Percentiles rank a stretch among this genome's conserved stretches.
phyloP scores from a whole-genome alignment of 192 early-diverging fungal species.

The Coemansia sp. region DNA sequence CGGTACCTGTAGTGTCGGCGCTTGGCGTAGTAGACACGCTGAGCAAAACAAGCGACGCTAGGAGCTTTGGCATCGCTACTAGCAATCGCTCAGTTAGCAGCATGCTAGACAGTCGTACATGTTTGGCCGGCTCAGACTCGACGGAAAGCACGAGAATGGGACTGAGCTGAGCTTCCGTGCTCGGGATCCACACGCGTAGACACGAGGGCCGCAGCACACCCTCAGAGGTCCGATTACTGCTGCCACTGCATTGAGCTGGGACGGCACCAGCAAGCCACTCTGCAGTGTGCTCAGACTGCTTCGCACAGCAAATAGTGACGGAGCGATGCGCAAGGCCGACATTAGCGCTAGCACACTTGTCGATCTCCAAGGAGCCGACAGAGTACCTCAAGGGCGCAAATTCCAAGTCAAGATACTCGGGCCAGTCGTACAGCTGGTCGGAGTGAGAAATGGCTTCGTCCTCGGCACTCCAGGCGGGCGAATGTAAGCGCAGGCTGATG shows the following conservation, averaged over 20 bases:
- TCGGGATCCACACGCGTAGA: slow-evolving; percentile 10
- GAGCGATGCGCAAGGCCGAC: background rate
- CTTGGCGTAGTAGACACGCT: background rate
- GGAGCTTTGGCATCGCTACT: slow-evolving; percentile 4
- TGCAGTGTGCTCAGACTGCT: background rate
- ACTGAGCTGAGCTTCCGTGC: background rate
- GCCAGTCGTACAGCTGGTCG: slow-evolving; percentile 5
- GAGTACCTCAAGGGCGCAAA: slow-evolving; percentile 11
- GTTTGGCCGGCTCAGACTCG: slow-evolving; percentile 12
- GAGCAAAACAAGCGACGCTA: slow-evolving; percentile 3
- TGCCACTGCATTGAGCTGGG: background rate
- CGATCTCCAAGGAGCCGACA: background rate
- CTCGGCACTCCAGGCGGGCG: background rate
- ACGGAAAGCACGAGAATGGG: slow-evolving; percentile 1
- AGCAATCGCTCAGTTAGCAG: slow-evolving; percentile 13
- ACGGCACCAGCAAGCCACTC: slow-evolving; percentile 6
- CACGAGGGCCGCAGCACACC: slow-evolving; percentile 4
- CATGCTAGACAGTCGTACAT: slow-evolving; percentile 7
- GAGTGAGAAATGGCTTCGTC: slow-evolving; percentile 7
- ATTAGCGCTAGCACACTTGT: background rate
- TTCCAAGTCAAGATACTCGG: slow-evolving; percentile 10
- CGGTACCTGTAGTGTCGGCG: background rate
- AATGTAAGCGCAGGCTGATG: slow-evolving; percentile 6
- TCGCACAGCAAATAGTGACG: slow-evolving; percentile 2
- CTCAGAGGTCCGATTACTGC: too few relatives aligned